Base-by-base conservation (phyloP, 1,284 basidiomycete genomes). In the Porodaedalea pini region DNA sequence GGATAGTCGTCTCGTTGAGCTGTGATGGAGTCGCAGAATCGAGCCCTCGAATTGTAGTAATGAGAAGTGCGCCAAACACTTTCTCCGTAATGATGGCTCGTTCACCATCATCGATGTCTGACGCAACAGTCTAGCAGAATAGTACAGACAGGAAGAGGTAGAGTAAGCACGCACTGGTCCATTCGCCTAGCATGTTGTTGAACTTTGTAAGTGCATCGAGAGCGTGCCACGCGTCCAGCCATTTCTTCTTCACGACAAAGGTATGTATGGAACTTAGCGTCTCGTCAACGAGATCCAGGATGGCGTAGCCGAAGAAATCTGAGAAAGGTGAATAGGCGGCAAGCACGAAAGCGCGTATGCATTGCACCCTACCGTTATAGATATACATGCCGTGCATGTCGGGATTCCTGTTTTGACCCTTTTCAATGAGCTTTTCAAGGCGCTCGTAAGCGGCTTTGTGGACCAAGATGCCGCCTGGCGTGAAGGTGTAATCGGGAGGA, bases 371-470 rank as follows among this genome's bases (percentile, higher is more conserved):
- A 74, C 75, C 71, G 56, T 76, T 73, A 63, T 73, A 75, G 41
- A 75, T 69, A 56, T 74, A 73, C 69, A 76, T 72, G 49, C 67
- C 68, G 48, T 69, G 70, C 23, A 53, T 60, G 57, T 76, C 74
- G 8, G 73, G 74, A 59, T 75, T 67, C 27, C 73, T 64, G n/a
- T 74, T 69, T 7, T 65, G 58, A 3, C 71, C 65, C 56, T 73
- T 62, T 36, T 70, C 62, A 34, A 71, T 50, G 11, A 75, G 64
- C 25, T 71, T 69, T 11, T 65, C 31, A 7, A 68, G 56, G 10
- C 69, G 58, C 1, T 69, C 67, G 54, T 65, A 65, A 5, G 66
- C 71, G 54, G 68, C 63, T 40, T 54, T 47, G 4, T 73, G 71
- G 40, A 76, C 60, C 43, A 75, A 66, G 5, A 59, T 63, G 1